A percentile compares a stretch with the other conserved stretches of the same genome.
Conservation (phyloP, 148 eudicot genomes). For the Rhododendron kiyosumense region DNA sequence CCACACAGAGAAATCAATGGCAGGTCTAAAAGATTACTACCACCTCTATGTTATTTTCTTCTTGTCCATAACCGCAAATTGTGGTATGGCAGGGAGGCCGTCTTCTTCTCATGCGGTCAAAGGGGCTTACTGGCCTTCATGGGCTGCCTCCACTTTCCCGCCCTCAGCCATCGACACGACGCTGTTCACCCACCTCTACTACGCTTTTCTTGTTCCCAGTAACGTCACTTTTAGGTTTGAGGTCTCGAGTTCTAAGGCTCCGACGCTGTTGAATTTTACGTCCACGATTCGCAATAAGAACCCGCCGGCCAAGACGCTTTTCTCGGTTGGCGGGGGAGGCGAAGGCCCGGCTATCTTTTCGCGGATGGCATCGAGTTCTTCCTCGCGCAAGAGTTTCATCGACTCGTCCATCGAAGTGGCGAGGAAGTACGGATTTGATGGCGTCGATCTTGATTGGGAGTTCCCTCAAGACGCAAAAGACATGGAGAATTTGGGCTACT, state of each 20-base stretch:
- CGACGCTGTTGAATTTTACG: conserved; percentile 30
- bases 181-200: conserved; percentile 43
- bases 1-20: neutral
- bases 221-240: conserved; percentile 33
- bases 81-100: neutral
- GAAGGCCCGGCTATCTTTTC: conserved; percentile 15
- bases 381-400: conserved; percentile 28
- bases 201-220: conserved; percentile 38
- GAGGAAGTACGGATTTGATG: conserved; percentile 38
- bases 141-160: conserved; percentile 11
- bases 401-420: conserved; percentile 39
- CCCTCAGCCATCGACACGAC: conserved; percentile 35
- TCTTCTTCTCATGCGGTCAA: conserved; percentile 17
- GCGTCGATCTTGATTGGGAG: conserved; percentile 55
- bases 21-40: neutral
- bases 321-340: conserved; percentile 39
- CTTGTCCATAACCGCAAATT: neutral
- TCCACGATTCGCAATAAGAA: conserved; percentile 28
- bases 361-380: conserved; percentile 15
- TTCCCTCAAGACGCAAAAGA: conserved; percentile 27
- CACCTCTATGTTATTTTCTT: neutral
- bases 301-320: conserved; percentile 30
- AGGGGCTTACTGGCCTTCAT: conserved; percentile 42
- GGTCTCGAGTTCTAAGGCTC: conserved; percentile 21
- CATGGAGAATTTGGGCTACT: conserved; percentile 26